phyloP scores from a whole-genome alignment of 2,329 filamentous ascomycete species.

The Bipolaris gigantea region DNA sequence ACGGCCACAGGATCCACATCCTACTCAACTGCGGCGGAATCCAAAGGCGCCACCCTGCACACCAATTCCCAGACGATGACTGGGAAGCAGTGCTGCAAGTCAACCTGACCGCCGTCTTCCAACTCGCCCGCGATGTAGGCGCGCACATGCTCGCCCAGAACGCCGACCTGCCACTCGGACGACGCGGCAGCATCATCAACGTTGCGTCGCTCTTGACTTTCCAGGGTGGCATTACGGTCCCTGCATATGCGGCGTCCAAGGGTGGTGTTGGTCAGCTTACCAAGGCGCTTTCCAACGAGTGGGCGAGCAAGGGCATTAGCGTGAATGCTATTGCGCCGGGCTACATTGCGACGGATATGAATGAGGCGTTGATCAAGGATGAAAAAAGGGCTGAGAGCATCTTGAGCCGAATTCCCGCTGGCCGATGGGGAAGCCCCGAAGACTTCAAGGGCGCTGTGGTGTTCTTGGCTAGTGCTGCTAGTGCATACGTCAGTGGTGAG shows the following conservation, averaged over 20 bases:
- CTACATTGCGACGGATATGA: constrained; percentile 96
- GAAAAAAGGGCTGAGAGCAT: constrained; percentile 71
- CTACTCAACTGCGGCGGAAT: constrained; percentile 87
- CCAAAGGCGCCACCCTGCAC: constrained; percentile 74
- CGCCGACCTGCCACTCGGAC: constrained; percentile 51
- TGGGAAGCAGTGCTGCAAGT: constrained; percentile 84
- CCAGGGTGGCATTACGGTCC: constrained; percentile 85
- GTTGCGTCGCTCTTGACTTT: constrained; percentile 79
- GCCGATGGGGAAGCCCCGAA: constrained; percentile 78
- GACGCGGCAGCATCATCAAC: constrained; percentile 77
- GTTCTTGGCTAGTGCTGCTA: constrained; percentile 75
- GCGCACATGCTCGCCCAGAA: constrained; percentile 71
- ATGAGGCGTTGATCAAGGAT: constrained; percentile 76
- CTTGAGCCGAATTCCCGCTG: constrained; percentile 77
- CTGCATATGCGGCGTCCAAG: constrained; percentile 84
- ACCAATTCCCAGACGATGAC: constrained; percentile 74
- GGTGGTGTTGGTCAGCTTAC: constrained; percentile 83
- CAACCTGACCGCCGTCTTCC: constrained; percentile 82
- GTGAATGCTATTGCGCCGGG: constrained; percentile 90
- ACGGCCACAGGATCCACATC: constrained; percentile 69
- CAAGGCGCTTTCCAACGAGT: constrained; percentile 84
- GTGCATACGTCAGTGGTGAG: constrained; percentile 80
- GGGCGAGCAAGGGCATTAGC: constrained; percentile 74
- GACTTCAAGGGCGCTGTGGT: constrained; percentile 86
- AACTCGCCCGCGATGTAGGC: constrained; percentile 73